phyloP scores from a whole-genome alignment of 2,329 filamentous ascomycete genomes.

The Paecilomyces variotii region DNA sequence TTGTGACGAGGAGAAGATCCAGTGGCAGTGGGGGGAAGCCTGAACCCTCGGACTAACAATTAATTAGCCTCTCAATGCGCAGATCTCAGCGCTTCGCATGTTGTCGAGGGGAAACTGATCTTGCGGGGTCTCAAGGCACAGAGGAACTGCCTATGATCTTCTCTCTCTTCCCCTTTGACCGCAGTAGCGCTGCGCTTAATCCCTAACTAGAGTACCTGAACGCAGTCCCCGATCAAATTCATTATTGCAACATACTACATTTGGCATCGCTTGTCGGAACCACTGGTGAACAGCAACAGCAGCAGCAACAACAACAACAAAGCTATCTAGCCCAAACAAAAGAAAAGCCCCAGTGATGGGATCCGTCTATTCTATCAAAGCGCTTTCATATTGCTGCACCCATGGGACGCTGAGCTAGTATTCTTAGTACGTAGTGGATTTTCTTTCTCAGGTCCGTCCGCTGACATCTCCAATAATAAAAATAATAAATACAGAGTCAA shows the following conservation, averaged over 20 bases:
- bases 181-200: neutral
- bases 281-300: neutral
- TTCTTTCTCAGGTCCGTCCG: too few species aligned
- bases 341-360: neutral
- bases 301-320: neutral
- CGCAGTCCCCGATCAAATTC: neutral
- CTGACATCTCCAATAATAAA: too few species aligned
- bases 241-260: too few species aligned
- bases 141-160: neutral
- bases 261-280: neutral
- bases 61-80: neutral
- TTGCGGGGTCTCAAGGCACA: neutral
- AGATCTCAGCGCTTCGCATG: neutral
- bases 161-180: neutral
- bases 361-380: too few species aligned
- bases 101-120: neutral
- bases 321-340: neutral
- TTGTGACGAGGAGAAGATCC: neutral
- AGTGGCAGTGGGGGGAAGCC: neutral
- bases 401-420: too few species aligned
- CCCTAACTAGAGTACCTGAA: neutral
- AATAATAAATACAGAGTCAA: too few species aligned
- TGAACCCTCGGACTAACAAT: neutral
- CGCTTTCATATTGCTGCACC: too few species aligned
- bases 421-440: too few species aligned